Evolutionary conservation across 306 rosid species (phyloP), one percentile per base, ranked within the genome.

Genomic region (Cyamopsis tetragonoloba): DNA sequence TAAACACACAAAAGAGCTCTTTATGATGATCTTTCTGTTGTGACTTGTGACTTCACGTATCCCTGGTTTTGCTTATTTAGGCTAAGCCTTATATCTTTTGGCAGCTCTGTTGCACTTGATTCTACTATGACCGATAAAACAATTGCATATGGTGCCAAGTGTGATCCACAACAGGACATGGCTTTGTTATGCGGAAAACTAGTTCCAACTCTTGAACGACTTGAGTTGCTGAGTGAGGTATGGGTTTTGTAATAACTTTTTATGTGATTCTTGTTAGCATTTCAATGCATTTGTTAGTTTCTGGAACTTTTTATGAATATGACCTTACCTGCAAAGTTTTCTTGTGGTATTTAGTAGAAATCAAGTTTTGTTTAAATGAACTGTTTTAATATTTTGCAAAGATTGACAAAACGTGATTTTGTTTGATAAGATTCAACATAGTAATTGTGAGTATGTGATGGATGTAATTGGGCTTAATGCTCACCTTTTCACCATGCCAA

Each of bases 161-260:
- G 80, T 17, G 90, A 86, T 32, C 70, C 74, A 1, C 83, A 38
- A 31, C 84, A 78, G 18, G 97, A 90, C 68, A 63, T 82, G 6
- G 66, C 86, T 44, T 78, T 62, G 46, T 38, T 88, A 15, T 88
- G 89, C 43, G 96, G 73, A 38, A 82, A 83, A 66, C 64, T 93
- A 65, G 82, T 88, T 79, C 82, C 88, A n/a, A 81, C 77, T 53
- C 84, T 93, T 35, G 96, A 89, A 77, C 84, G 90, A 77, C 98
- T 93, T 0, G 98, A 93, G 77, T 64, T 82, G 70, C 72, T 88
- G 10, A 84, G 81, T 72, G 97, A 93, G 98, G 98, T 93, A 75
- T 57, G 76, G 13, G 17, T 64, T 68, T 42, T 9, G 4, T 55
- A 22, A 26, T 13, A 32, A 38, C 66, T 48, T 13, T 8, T 49